Percentiles rank a stretch among this genome's conserved stretches.
Conservation (phyloP, 2,329 filamentous ascomycete genomes). For the Aspergillus sojae region DNA sequence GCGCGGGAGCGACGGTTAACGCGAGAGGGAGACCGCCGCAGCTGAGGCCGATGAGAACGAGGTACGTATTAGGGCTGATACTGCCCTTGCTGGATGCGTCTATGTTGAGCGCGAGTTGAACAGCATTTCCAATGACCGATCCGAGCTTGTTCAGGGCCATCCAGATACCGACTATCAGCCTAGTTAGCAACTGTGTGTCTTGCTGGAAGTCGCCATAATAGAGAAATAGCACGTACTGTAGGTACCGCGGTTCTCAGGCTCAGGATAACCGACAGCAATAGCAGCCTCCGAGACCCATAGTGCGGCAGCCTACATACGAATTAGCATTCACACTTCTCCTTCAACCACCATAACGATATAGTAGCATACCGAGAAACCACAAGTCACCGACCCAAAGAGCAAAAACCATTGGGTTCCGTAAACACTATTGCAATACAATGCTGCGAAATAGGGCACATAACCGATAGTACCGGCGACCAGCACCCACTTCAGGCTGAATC, state of each 20-base stretch:
- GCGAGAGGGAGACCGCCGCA: conserved; percentile 50
- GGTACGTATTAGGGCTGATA: conserved; percentile 45
- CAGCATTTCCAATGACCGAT: conserved; percentile 54
- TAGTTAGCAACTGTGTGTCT: background rate
- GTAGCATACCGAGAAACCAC: conserved; percentile 1
- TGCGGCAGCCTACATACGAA: background rate
- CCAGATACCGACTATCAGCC: conserved; percentile 50
- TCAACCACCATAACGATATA: background rate
- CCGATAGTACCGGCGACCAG: conserved; percentile 48
- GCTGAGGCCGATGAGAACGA: conserved; percentile 47
- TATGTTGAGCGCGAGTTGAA: conserved; percentile 53
- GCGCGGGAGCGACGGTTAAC: conserved; percentile 46
- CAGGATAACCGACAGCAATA: background rate
- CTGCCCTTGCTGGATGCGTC: conserved; percentile 45
- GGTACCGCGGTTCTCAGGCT: background rate
- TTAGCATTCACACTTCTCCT: background rate
- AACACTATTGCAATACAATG: conserved; percentile 35
- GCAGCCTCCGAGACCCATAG: conserved; percentile 2
- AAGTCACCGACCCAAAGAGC: background rate
- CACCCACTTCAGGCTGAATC: conserved; percentile 39
- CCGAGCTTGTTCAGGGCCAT: conserved; percentile 55
- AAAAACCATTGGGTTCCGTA: background rate
- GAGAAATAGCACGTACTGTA: background rate
- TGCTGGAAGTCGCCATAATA: too few species aligned
- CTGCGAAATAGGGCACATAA: conserved; percentile 48